Evolutionary conservation across 805 yeast species (phyloP), one percentile per base, ranked within the genome.

Genomic region (Nadsonia fulvescens): DNA sequence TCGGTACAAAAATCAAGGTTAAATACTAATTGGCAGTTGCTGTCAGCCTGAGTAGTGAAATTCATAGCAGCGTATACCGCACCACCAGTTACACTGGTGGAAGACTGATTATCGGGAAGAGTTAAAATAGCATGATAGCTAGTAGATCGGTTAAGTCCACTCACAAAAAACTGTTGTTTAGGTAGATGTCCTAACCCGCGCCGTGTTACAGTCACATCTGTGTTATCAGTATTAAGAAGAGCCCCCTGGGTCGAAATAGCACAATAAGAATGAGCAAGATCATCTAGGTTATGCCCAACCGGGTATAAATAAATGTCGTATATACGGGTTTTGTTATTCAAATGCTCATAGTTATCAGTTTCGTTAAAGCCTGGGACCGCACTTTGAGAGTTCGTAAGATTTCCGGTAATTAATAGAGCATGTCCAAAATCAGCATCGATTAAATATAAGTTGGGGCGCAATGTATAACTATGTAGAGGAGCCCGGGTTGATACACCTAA

Each of bases 1-100:
- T 66, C 64, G 15, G 58, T 47, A 47, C 98, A 86, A 41, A 82
- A 82, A 3, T 65, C 70, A 32, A 86, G 55, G 32, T 67, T 75
- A 44, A 66, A 79, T 10, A 82, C 63, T 25, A 83, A 50, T 32
- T 73, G 66, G 46, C 98, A 86, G 2, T 77, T 58, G 43, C 14
- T 46, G 47, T 46, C 64, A 2, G 79, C 67, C 20, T 63, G 60
- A 32, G 59, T 42, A n/a, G 34, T 32, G 30, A 86, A 77, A 18
- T 47, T 46, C 21, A 73, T 60, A 7, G 61, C 60, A 5, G 54
- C 46, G 39, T 66, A 77, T 0, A 68, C 59, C 5, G 91, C 91
- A 4, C 91, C 86, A 3, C 35, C 33, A n/a, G 18, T 11, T 4
- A 12, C 12, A 5, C 12, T 20, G 5, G 11, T 5, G 8, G 31